These are phyloP conservation scores for Stachybotrys chartarum DNA, from an alignment of 2,329 filamentous ascomycete species.

Conservation along the genomic window DNA sequence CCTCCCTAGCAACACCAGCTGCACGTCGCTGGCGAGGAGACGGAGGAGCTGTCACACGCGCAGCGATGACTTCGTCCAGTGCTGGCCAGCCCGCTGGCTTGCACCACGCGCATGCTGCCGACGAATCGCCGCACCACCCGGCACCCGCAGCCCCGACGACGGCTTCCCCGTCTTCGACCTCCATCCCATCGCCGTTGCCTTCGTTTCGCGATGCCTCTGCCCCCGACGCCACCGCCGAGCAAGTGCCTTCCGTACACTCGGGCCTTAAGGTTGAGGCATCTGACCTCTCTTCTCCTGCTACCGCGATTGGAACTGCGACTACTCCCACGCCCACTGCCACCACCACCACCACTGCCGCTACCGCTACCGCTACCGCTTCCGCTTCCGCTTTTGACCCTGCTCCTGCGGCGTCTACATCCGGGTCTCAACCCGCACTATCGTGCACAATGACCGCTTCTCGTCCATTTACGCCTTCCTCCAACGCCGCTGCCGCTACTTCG, in stretches of 20 bases:
- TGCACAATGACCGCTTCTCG: background rate
- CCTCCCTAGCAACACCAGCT: background rate
- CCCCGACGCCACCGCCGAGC: background rate
- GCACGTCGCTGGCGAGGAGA: constrained; percentile 21
- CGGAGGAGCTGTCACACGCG: constrained; percentile 49
- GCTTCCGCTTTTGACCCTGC: background rate
- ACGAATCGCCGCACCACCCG: constrained; percentile 6
- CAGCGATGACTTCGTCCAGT: constrained; percentile 56
- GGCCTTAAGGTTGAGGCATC: background rate
- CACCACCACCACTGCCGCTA: background rate
- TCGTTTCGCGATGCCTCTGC: background rate
- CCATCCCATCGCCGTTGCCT: constrained; percentile 5
- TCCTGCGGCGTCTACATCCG: background rate
- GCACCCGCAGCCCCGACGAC: constrained; percentile 10
- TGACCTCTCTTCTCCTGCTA: background rate
- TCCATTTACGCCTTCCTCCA: background rate
- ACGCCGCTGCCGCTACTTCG: background rate
- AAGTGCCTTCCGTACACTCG: background rate
- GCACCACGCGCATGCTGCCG: constrained; percentile 10
- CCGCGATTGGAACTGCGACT: background rate
- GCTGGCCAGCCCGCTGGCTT: constrained; percentile 29
- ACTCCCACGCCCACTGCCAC: constrained; percentile 1
- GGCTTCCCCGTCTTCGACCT: constrained; percentile 6
- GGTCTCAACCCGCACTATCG: background rate
- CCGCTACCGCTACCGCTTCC: background rate